Percentiles rank a stretch among this genome's conserved stretches.
phyloP scores from a whole-genome alignment of 495 filamentous ascomycete genomes.

The Daldinia loculata region DNA sequence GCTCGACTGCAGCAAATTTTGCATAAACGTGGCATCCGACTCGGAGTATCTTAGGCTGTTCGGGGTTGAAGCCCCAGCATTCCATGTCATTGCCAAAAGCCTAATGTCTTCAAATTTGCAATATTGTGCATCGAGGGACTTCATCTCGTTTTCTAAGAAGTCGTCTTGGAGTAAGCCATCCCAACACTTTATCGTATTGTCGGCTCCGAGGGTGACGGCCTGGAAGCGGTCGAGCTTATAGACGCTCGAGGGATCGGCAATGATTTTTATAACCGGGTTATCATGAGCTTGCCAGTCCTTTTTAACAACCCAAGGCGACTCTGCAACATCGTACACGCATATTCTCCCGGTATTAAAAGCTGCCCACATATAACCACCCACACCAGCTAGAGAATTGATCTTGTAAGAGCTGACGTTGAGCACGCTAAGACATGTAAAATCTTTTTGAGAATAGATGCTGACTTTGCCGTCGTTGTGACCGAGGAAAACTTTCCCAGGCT shows the following conservation, averaged over 20 bases:
- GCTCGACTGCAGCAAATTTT: slow-evolving; percentile 72
- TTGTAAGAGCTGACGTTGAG: slow-evolving; percentile 93
- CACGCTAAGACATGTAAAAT: slow-evolving; percentile 77
- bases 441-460: slow-evolving; percentile 81
- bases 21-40: slow-evolving; percentile 76
- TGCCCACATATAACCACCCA: slow-evolving; percentile 89
- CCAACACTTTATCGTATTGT: slow-evolving; percentile 87
- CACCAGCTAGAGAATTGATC: slow-evolving; percentile 86
- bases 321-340: slow-evolving; percentile 85
- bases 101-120: slow-evolving; percentile 85
- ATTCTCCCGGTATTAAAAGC: slow-evolving; percentile 96
- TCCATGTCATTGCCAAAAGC: slow-evolving; percentile 88
- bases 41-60: slow-evolving; percentile 75
- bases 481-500: slow-evolving; percentile 85
- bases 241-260: slow-evolving; percentile 81
- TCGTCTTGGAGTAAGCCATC: slow-evolving; percentile 94
- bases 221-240: slow-evolving; percentile 88
- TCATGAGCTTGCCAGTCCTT: slow-evolving; percentile 96
- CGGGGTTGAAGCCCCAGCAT: slow-evolving; percentile 91
- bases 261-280: slow-evolving; percentile 77
- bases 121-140: slow-evolving; percentile 77
- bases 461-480: slow-evolving; percentile 95
- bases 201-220: slow-evolving; percentile 87
- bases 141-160: slow-evolving; percentile 91
- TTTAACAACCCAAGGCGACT: slow-evolving; percentile 84